Conservation (phyloP, 2,329 filamentous ascomycete genomes). For the Gliomastix tumulicola region DNA sequence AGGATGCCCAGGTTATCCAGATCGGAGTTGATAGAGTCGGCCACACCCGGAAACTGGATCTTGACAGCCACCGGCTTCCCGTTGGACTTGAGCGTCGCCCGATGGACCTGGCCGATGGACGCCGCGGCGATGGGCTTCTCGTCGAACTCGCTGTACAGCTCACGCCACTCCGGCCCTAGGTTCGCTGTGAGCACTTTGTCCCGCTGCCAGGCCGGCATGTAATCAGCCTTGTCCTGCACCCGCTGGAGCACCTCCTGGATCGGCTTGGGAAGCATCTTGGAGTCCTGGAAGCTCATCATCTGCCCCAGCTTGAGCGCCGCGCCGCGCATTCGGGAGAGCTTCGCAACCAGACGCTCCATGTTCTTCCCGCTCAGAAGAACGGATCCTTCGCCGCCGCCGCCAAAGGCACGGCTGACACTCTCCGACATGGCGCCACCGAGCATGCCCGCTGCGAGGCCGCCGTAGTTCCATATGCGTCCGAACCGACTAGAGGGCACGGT, state of each 20-base stretch:
- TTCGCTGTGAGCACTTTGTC: slow-evolving; percentile 75
- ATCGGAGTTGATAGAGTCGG: slow-evolving; percentile 93
- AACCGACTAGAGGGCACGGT: slow-evolving; percentile 83
- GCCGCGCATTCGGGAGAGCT: slow-evolving; percentile 91
- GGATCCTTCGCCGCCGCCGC: slow-evolving; percentile 61
- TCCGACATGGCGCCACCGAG: slow-evolving; percentile 87
- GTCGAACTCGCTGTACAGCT: slow-evolving; percentile 77
- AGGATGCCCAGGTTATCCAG: slow-evolving; percentile 89
- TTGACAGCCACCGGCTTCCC: slow-evolving; percentile 83
- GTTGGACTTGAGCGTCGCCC: slow-evolving; percentile 69
- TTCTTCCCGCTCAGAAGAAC: slow-evolving; percentile 83
- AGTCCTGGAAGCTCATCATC: slow-evolving; percentile 97
- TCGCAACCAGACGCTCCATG: slow-evolving; percentile 87
- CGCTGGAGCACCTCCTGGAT: slow-evolving; percentile 88
- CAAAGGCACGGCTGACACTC: slow-evolving; percentile 71
- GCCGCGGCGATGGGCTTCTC: slow-evolving; percentile 91
- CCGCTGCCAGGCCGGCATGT: slow-evolving; percentile 93
- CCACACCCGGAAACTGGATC: slow-evolving; percentile 94
- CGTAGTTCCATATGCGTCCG: slow-evolving; percentile 89
- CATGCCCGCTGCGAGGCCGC: slow-evolving; percentile 90
- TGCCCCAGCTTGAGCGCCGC: slow-evolving; percentile 96
- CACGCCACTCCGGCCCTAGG: slow-evolving; percentile 76
- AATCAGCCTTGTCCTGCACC: slow-evolving; percentile 93
- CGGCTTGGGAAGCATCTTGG: slow-evolving; percentile 82
- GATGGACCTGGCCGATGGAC: slow-evolving; percentile 94